A percentile compares a stretch with the other conserved stretches of the same genome.
These are phyloP conservation scores for Streptanthus diversifolius DNA, from an alignment of 345 rosid species.

Conservation along the genomic window DNA sequence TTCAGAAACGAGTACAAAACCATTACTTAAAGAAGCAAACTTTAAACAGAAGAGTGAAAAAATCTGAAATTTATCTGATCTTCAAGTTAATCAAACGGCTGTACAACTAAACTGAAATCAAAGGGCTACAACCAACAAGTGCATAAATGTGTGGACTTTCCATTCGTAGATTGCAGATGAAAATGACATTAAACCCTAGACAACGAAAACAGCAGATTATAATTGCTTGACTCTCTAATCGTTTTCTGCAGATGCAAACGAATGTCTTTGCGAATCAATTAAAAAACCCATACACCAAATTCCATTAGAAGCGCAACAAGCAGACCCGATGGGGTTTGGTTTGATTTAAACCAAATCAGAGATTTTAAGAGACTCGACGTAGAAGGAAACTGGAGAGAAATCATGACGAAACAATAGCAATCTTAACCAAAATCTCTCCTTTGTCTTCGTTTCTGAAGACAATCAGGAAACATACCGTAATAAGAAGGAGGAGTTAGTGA, in stretches of 20 bases:
- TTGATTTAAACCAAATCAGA: not conserved
- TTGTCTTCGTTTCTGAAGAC: not conserved
- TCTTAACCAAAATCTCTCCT: not conserved
- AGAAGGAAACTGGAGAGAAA: not conserved
- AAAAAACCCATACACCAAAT: not conserved
- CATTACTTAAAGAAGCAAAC: not conserved
- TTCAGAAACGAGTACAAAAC: not conserved
- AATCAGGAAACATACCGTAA: not conserved
- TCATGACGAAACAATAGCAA: not conserved
- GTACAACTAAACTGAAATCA: not conserved
- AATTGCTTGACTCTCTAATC: not conserved
- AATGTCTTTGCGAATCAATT: not conserved
- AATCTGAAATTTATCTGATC: not conserved
- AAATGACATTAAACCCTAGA: not conserved
- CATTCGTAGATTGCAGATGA: not conserved
- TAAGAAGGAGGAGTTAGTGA: not conserved
- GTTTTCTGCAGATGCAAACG: not conserved
- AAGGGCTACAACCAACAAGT: not conserved
- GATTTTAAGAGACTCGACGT: not conserved
- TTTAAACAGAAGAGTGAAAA: not conserved
- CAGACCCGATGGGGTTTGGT: not conserved
- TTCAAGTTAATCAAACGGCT: not conserved
- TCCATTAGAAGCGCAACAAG: not conserved
- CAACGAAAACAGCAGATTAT: not conserved
- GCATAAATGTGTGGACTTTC: slow-evolving; percentile 4